Evolutionary conservation across 768 basidiomycete genomes (phyloP).

Genomic region (Guyanaporus albipodus): DNA sequence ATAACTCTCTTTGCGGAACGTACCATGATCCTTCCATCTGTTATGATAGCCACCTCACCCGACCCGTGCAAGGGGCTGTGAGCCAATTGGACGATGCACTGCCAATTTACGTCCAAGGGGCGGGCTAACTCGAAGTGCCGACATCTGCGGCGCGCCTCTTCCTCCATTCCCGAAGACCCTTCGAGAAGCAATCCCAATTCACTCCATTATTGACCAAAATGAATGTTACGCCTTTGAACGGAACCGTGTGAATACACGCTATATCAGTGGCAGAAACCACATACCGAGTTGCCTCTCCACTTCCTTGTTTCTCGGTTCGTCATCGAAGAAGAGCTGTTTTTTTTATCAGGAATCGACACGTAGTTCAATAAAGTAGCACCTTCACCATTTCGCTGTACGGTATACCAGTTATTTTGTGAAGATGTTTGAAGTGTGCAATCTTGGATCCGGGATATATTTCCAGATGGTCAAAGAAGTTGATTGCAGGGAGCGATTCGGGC

Average conservation of each 20-base stretch:
- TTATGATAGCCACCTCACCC: not conserved
- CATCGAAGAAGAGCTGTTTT: slow-evolving; percentile 64
- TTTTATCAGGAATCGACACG: not conserved
- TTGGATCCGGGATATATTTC: slow-evolving; percentile 85
- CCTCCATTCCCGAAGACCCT: slow-evolving; percentile 73
- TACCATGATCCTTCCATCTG: slow-evolving; percentile 5
- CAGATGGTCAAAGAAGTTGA: slow-evolving; percentile 61
- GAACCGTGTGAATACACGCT: not conserved
- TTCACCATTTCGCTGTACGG: slow-evolving; percentile 77
- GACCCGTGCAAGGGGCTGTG: not conserved
- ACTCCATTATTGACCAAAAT: slow-evolving; percentile 64
- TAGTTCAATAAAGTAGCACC: not conserved
- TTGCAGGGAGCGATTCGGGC: slow-evolving; percentile 41
- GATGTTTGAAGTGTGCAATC: slow-evolving; percentile 69
- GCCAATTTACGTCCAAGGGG: not conserved
- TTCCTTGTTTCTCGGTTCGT: slow-evolving; percentile 55
- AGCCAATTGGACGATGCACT: not conserved
- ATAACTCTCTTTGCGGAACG: not conserved
- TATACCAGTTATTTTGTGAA: slow-evolving; percentile 71
- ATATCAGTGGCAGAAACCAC: not conserved
- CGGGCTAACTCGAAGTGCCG: slow-evolving; percentile 7
- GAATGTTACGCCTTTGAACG: slow-evolving; percentile 72
- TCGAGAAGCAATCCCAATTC: slow-evolving; percentile 56
- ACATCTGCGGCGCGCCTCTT: slow-evolving; percentile 34
- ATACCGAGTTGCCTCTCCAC: slow-evolving; percentile 49